These are phyloP conservation scores for Clarireedia hainanense DNA, from an alignment of 2,329 filamentous ascomycete species.

Conservation along the genomic window DNA sequence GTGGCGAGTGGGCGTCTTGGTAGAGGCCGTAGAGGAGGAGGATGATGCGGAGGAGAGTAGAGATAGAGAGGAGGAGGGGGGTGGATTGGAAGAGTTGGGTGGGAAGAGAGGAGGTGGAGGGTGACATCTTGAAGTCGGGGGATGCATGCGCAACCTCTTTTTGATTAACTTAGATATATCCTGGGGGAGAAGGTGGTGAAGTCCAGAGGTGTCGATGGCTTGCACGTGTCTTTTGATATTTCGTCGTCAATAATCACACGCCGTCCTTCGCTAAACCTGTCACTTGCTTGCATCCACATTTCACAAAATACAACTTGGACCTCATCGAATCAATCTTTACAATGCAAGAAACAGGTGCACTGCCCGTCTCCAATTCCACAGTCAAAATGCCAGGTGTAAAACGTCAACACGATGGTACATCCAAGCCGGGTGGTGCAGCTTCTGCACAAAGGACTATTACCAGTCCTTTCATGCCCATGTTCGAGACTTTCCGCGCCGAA, in stretches of 20 bases:
- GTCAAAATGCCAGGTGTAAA: conserved; percentile 7
- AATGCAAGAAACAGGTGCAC: background rate
- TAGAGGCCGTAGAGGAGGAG: conserved; percentile 84
- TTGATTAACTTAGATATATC: no score
- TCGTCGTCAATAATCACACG: no score
- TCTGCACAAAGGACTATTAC: conserved; percentile 42
- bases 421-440: conserved; percentile 26
- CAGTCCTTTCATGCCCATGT: conserved; percentile 61
- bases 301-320: background rate
- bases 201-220: background rate
- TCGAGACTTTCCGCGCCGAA: conserved; percentile 77
- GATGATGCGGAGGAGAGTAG: conserved; percentile 57
- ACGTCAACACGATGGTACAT: conserved; percentile 9
- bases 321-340: background rate
- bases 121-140: background rate
- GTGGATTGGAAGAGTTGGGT: conserved; percentile 12
- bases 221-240: background rate
- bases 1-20: conserved; percentile 82
- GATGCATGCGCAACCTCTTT: no score
- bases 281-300: background rate
- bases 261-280: background rate
- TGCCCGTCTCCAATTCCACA: background rate
- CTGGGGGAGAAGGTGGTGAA: background rate
- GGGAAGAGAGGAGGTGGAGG: background rate
- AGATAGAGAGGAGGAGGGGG: conserved; percentile 44